Percentiles rank a stretch among this genome's conserved stretches.
Evolutionary conservation across 345 rosid species (phyloP).

Genomic region (Bruguiera gymnorhiza): DNA sequence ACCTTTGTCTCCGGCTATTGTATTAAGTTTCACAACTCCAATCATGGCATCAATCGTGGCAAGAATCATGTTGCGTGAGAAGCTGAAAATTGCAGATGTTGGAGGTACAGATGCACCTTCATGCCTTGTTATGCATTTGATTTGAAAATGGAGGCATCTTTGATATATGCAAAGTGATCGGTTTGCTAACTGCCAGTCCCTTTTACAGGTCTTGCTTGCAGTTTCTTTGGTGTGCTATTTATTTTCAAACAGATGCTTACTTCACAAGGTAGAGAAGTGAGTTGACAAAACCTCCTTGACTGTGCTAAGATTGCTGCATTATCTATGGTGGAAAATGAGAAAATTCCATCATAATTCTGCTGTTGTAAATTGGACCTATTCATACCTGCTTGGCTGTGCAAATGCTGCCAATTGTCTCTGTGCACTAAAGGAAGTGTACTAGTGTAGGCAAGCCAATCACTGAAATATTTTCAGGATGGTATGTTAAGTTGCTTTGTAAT

Average conservation of each 20-base stretch:
- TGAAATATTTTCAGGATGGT: too few relatives aligned
- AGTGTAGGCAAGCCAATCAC: too few relatives aligned
- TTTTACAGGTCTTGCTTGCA: constrained; percentile 85
- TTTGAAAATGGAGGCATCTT: constrained; percentile 4
- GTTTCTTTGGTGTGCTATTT: constrained; percentile 81
- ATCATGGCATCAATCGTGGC: constrained; percentile 74
- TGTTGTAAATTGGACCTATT: background rate
- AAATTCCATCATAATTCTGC: background rate
- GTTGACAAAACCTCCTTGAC: constrained; percentile 49
- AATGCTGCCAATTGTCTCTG: too few relatives aligned
- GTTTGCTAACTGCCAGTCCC: constrained; percentile 15
- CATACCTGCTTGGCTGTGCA: too few relatives aligned
- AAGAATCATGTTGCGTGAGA: constrained; percentile 65
- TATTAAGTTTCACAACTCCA: constrained; percentile 75
- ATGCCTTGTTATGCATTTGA: background rate
- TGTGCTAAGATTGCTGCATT: constrained; percentile 12
- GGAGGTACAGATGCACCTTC: constrained; percentile 48
- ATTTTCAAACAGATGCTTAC: constrained; percentile 63
- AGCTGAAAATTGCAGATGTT: constrained; percentile 65
- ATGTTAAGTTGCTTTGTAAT: too few relatives aligned
- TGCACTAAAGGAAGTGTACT: too few relatives aligned
- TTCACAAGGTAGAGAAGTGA: constrained; percentile 94
- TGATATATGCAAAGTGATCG: constrained; percentile 17
- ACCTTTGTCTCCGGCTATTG: constrained; percentile 69
- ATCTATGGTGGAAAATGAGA: constrained; percentile 8